A percentile compares a stretch with the other conserved stretches of the same genome.
Conservation (phyloP, 1,284 basidiomycete species). For the Cutaneotrichosporon daszewskae region DNA sequence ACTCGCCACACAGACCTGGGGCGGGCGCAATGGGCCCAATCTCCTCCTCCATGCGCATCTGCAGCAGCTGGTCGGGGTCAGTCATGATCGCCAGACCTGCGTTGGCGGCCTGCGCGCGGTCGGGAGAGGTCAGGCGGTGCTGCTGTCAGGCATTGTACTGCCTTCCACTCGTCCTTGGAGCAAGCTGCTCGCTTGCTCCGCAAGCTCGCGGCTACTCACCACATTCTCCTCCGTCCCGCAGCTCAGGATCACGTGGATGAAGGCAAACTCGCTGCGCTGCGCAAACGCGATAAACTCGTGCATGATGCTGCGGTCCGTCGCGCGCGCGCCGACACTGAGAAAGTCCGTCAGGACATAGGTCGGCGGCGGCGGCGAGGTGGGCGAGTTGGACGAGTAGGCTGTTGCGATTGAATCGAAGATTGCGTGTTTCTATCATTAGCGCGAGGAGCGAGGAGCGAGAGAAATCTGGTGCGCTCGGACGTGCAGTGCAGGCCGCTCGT, state of each 20-base stretch:
- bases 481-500: too few relatives aligned
- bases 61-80: constrained; percentile 18
- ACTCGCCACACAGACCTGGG: constrained; percentile 27
- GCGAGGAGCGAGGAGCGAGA: background rate
- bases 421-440: constrained; percentile 13
- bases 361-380: constrained; percentile 6
- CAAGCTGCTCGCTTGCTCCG: too few relatives aligned
- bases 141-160: too few relatives aligned
- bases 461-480: too few relatives aligned
- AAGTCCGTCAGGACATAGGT: constrained; percentile 16
- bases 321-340: constrained; percentile 13
- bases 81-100: too few relatives aligned
- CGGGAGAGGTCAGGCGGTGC: background rate
- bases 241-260: constrained; percentile 27
- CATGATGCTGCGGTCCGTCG: constrained; percentile 13
- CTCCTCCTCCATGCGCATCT: constrained; percentile 35
- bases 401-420: constrained; percentile 12
- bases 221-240: constrained; percentile 21
- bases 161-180: too few relatives aligned
- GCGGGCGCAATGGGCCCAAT: constrained; percentile 17
- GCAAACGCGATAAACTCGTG: constrained; percentile 14
- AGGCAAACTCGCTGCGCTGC: constrained; percentile 7
- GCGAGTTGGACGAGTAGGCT: constrained; percentile 5
- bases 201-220: too few relatives aligned
- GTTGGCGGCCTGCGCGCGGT: background rate